phyloP scores from a whole-genome alignment of 73 alveolate species.

The Tetrahymena elliotti region DNA sequence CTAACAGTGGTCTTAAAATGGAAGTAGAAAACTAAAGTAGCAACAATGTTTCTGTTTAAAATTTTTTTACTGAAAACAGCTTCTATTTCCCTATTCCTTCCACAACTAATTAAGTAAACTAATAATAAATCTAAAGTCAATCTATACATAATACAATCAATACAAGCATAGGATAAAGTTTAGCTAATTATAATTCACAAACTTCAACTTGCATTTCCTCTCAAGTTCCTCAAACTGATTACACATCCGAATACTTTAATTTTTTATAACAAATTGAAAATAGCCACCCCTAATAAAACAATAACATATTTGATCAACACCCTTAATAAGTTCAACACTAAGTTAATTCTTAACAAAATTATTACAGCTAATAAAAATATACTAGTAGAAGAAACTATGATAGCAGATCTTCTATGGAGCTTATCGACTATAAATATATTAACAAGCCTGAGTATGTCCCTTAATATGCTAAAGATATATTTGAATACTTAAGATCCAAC shows the following conservation, averaged over 20 bases:
- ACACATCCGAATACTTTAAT: background rate
- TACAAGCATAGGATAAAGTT: background rate
- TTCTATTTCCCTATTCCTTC: background rate
- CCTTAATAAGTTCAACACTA: background rate
- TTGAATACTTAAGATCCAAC: slow-evolving; percentile 32
- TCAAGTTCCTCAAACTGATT: background rate
- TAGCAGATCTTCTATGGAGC: slow-evolving; percentile 2
- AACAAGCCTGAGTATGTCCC: slow-evolving; percentile 21
- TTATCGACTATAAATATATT: slow-evolving; percentile 4
- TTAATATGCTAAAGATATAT: slow-evolving; percentile 26
- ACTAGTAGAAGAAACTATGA: background rate
- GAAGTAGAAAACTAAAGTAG: background rate
- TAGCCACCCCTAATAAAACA: background rate
- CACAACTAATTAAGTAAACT: background rate
- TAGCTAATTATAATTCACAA: background rate
- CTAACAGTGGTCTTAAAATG: background rate
- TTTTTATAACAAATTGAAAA: background rate
- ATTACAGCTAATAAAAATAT: background rate
- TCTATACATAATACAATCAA: background rate
- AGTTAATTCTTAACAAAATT: background rate
- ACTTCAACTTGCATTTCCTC: background rate
- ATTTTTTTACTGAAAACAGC: background rate
- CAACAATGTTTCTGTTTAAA: background rate
- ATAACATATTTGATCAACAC: background rate
- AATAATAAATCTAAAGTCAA: background rate